A percentile compares a stretch with the other conserved stretches of the same genome.
Evolutionary conservation across 1,284 basidiomycete genomes (phyloP).

Genomic region (Marasmius fiardii): DNA sequence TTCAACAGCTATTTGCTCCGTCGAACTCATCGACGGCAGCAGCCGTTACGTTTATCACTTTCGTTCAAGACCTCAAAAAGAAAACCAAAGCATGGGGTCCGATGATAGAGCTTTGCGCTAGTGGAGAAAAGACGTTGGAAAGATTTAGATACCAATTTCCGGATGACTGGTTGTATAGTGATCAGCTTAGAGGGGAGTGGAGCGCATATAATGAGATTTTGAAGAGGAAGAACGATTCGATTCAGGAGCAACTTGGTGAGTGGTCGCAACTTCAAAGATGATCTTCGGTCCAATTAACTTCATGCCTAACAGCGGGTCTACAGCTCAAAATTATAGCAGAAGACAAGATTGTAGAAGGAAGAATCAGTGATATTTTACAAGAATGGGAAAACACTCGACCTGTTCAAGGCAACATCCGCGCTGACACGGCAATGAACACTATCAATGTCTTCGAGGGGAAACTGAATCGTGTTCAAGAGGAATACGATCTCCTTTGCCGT

Average conservation of each 20-base stretch:
- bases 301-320: constrained; percentile 66
- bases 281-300: constrained; percentile 8
- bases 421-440: constrained; percentile 92
- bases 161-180: constrained; percentile 97
- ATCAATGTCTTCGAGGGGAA: constrained; percentile 94
- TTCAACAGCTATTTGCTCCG: constrained; percentile 54
- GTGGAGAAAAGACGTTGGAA: constrained; percentile 95
- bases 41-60: constrained; percentile 98
- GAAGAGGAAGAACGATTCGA: constrained; percentile 96
- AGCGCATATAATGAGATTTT: constrained; percentile 97
- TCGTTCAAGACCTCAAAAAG: constrained; percentile 97
- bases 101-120: constrained; percentile 91
- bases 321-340: constrained; percentile 99
- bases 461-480: constrained; percentile 85
- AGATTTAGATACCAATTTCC: constrained; percentile 96
- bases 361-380: constrained; percentile 82
- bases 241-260: constrained; percentile 93
- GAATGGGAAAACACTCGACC: constrained; percentile 98
- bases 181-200: constrained; percentile 97
- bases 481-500: constrained; percentile 89
- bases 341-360: constrained; percentile 95
- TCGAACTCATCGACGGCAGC: constrained; percentile 87
- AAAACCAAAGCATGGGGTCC: constrained; percentile 97
- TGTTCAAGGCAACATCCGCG: constrained; percentile 93
- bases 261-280: constrained; percentile 7